phyloP scores from a whole-genome alignment of 305 asterid genomes.

The Rubia balearica region DNA sequence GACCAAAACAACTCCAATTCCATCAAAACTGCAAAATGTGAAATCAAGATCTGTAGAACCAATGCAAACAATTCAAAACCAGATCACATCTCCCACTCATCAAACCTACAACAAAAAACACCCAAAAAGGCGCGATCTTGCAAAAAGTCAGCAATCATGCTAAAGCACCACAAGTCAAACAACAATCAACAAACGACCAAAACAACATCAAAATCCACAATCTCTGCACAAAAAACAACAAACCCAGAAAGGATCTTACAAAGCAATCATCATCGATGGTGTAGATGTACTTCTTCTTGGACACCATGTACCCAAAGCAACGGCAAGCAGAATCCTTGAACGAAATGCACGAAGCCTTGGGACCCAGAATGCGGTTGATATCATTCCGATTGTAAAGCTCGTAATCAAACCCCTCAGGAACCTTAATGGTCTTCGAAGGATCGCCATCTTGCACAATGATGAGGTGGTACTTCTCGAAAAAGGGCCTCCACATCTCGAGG shows the following conservation, averaged over 20 bases:
- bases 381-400: slow-evolving; percentile 60
- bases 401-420: slow-evolving; percentile 63
- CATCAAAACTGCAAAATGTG: neutral
- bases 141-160: neutral
- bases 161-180: neutral
- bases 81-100: neutral
- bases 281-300: slow-evolving; percentile 70
- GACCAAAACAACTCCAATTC: neutral
- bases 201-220: neutral
- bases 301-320: slow-evolving; percentile 66
- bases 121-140: neutral
- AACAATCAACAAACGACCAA: neutral
- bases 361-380: slow-evolving; percentile 56
- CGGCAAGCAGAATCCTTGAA: slow-evolving; percentile 79
- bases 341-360: slow-evolving; percentile 70
- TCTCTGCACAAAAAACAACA: neutral
- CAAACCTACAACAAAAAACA: neutral
- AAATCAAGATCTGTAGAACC: neutral
- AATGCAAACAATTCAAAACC: slow-evolving; percentile 3
- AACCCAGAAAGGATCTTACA: slow-evolving; percentile 24
- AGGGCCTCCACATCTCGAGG: slow-evolving; percentile 47
- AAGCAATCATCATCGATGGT: slow-evolving; percentile 83
- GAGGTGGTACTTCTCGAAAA: slow-evolving; percentile 52
- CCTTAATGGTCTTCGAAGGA: slow-evolving; percentile 46
- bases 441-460: slow-evolving; percentile 74